Evolutionary conservation across 441 rosid genomes (phyloP).

Genomic region (Lagerstroemia fauriei): DNA sequence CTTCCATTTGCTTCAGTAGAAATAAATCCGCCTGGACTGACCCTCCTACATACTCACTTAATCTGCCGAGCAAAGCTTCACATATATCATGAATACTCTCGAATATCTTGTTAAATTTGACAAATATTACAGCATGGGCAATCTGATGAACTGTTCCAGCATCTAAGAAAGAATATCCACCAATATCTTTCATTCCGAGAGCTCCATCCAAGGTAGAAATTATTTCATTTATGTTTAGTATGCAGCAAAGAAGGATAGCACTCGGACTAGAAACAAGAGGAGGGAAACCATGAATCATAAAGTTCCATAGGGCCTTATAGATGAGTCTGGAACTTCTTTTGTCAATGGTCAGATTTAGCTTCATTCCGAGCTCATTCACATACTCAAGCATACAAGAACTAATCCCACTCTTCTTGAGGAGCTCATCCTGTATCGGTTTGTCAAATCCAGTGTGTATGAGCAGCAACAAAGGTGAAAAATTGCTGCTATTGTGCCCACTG

Average conservation of each 20-base stretch:
- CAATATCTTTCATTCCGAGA: constrained; percentile 53
- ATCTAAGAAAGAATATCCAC: constrained; percentile 48
- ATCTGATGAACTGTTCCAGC: constrained; percentile 53
- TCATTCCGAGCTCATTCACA: constrained; percentile 53
- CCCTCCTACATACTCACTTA: constrained; percentile 55
- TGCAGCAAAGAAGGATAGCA: constrained; percentile 74
- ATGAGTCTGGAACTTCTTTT: constrained; percentile 64
- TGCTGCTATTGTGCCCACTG: constrained; percentile 44
- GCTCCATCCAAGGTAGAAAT: constrained; percentile 61
- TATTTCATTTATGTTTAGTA: constrained; percentile 68
- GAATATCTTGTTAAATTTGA: constrained; percentile 82
- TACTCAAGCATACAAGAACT: constrained; percentile 60
- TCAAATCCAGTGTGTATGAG: constrained; percentile 80
- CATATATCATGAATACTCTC: constrained; percentile 68
- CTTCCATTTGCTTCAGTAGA: constrained; percentile 85
- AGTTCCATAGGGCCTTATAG: constrained; percentile 78
- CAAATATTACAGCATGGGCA: constrained; percentile 64
- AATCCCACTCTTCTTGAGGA: constrained; percentile 63
- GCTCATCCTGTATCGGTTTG: constrained; percentile 65
- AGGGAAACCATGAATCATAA: constrained; percentile 92
- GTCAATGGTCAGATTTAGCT: constrained; percentile 62
- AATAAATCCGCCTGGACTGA: constrained; percentile 65
- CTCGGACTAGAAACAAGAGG: constrained; percentile 62
- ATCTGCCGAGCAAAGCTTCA: constrained; percentile 58
- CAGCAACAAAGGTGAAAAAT: constrained; percentile 66